Base-by-base conservation (phyloP, 1,139 yeast genomes). In the Citeromyces hawaiiensis region DNA sequence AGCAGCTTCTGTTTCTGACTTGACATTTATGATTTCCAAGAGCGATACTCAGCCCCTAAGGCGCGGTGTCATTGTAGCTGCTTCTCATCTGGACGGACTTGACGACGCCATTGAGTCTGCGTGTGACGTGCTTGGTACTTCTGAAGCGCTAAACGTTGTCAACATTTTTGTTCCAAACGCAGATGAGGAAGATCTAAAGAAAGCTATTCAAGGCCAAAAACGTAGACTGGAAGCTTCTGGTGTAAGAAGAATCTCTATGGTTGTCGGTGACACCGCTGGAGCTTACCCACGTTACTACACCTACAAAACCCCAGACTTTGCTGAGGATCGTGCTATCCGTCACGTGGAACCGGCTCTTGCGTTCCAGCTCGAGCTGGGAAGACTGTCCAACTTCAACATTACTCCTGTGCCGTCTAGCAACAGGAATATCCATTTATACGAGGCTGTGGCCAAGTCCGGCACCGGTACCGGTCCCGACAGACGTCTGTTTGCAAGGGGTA, bases 261-360 rank as follows among this genome's bases (percentile, higher is more conserved):
- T 87, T 47, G 70, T 91, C 50, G 94, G 94, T 45, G 76, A 81
- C 56, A 73, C 70, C 40, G 76, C 78, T 53, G 97, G 97, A 48
- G 61, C 81, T 38, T 87, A 91, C 64, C 98, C 98, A 51, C 83
- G 83, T 61, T 91, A 91, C 67, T 93, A 81, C 65, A 91, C 98
- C 35, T 93, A 83, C 71, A 83, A 85, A 53, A 95, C 93, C 45
- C 94, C 95, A 39, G 72, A 72, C 34, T 91, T 83, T 59, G 51
- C 52, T 36, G 93, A 82, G 62, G 94, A 91, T 64, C 76, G 81
- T 64, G 88, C 88, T 31, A 85, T 91, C 59, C 88, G 98, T 67
- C 96, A 91, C 57, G 86, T 91, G 54, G 98, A 91, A 63, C 98
- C 98, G 27, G 96, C 98, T 36, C 70, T 91, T 54, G 98, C 98